Conservation (phyloP, 108 stramenopile species). For the Conticribra guillardii region DNA sequence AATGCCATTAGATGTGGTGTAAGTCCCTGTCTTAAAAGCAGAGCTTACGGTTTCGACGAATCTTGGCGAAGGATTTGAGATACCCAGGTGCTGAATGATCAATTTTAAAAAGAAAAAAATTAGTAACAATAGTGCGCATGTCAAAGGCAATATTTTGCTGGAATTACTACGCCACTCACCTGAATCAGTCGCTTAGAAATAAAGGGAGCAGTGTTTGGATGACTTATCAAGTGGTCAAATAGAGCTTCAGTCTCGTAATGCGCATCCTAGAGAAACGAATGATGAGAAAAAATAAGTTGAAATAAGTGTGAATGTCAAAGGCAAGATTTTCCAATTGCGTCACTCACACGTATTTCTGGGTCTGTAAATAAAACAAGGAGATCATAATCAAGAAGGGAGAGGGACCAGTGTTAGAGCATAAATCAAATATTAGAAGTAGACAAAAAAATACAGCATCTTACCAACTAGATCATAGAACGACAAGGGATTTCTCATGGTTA, state of each 20-base stretch:
- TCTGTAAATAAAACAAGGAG: neutral
- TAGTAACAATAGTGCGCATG: no score
- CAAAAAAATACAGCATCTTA: neutral
- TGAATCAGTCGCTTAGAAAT: conserved; percentile 51
- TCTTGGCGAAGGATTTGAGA: conserved; percentile 47
- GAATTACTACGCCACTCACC: conserved; percentile 45
- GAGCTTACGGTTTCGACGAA: conserved; percentile 34
- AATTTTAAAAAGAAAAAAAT: no score
- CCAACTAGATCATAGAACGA: conserved; percentile 13
- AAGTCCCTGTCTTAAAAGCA: conserved; percentile 36
- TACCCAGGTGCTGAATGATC: conserved; percentile 40
- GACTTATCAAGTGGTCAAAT: conserved; percentile 31
- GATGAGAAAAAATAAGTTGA: neutral
- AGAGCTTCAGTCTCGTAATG: conserved; percentile 26
- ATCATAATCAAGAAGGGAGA: no score
- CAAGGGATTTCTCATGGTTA: conserved; percentile 14
- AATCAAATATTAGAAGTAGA: neutral
- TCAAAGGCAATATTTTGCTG: no score
- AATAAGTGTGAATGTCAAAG: neutral
- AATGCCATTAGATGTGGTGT: conserved; percentile 11
- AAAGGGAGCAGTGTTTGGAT: conserved; percentile 63
- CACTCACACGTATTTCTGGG: neutral
- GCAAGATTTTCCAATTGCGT: neutral
- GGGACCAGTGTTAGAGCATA: no score
- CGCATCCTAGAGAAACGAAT: conserved; percentile 14